Evolutionary conservation across 352 stramenopile genomes (phyloP), one percentile per base, ranked within the genome.

Genomic region (Poterioochromonas sp.): DNA sequence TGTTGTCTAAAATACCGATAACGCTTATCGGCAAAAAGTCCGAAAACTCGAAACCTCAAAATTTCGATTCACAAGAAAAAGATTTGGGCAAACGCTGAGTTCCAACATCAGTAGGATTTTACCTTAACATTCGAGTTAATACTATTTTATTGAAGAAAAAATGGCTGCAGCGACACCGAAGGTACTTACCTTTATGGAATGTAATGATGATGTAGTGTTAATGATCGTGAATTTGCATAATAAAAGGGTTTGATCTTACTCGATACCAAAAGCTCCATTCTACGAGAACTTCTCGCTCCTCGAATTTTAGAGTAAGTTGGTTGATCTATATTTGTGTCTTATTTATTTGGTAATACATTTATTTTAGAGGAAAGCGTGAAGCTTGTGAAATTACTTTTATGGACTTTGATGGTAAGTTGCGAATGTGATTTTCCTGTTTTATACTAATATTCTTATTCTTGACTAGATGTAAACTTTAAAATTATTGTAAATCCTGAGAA

Each of bases 341-440:
- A 8, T 70, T 79, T 49, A 12, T 49, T 22, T 29, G 3, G 37
- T 26, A 39, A 37, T 63, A 26, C 20, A 18, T 53, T 41, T 63
- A 1, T 68, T 79, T 26, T 51, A 78, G 53, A 71, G 58, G 40
- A 12, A 80, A 80, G 54, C 22, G 80, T 8, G 80, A 83, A 41
- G 40, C 80, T 63, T 77, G 73, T 58, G 80, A 83, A 68, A 64
- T 83, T 3, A 80, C n/a, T 22, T 77, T 83, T 41, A 2, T 29
- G 8, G 80, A 83, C 47, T 83, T 83, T 54, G 80, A 83, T 76
- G 76, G 76, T 58, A 68, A 74, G 11, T 51, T 54, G 53, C 2
- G 1, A 11, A 2, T 26, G 2, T 22, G 2, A 43, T 29, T 44
- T 5, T 15, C 3, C 15, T 47, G 15, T 29, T 44, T 71, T 15